Base-by-base conservation (phyloP, 2,329 filamentous ascomycete genomes). In the Cercospora beticola region DNA sequence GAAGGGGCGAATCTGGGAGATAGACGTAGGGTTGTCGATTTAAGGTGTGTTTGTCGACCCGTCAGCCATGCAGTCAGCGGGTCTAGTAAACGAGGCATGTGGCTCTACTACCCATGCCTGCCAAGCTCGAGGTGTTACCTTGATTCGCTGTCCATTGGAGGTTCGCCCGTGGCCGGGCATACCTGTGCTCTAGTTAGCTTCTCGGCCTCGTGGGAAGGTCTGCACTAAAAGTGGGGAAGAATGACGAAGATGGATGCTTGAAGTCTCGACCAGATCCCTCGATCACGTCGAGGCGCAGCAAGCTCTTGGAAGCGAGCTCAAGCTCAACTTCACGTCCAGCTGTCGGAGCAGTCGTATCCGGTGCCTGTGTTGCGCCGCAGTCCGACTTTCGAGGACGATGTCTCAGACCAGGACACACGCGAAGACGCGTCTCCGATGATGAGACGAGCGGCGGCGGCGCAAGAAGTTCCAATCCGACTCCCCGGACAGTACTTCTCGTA, bases 1-100 rank as follows among this genome's bases (percentile, higher is more conserved):
- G 33, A 30, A 56, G 49, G 30, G 31, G 43, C 33, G 18, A n/a
- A 21, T 9, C 3, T n/a, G 16, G 6, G 31, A 36, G 14, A 43
- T 58, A 21, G 54, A 26, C 10, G 40, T 40, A 52, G 63, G 28
- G 23, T 21, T 49, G 16, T 21, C 23, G 36, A 59, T 58, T 30
- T 33, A 65, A 64, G 62, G 49, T 43, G 52, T 40, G 14, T 46
- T 33, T 28, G 30, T 64, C 6, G 62, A 40, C 3, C 58, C 36
- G 40, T 54, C 36, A 60, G 64, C 64, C 63, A 60, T 65, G 63
- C 63, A 28, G 63, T 65, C 54, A 65, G 63, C 63, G 64, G 64
- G 40, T 31, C 56, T 21, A 14, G n/a, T 61, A 18, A 21, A 54
- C 57, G 64, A 40, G 16, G 56, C 56, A 40, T 65, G 21, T 56